Evolutionary conservation across 257 asterid species (phyloP), one percentile per base, ranked within the genome.

Genomic region (Solanum sejunctum): DNA sequence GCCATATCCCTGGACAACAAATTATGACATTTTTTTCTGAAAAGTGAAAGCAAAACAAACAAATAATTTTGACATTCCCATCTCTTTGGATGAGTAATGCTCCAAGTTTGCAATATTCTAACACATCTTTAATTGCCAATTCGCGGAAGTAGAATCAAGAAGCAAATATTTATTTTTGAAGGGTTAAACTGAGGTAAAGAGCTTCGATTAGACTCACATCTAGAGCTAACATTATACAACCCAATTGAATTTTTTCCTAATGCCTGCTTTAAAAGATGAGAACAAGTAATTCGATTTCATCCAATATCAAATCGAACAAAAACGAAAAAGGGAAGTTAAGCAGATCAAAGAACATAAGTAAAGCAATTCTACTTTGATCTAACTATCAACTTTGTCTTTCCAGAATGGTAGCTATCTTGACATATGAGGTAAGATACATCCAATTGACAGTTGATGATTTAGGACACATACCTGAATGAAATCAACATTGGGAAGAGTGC

Each of bases 1-100:
- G 82, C 98, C 99, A 91, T 94, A 95, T 51, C 99, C 99, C 99
- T 95, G 89, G 81, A 63, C 32, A 86, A 20, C 26, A 70, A 49
- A 80, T 10, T 32, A 55, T 21, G 70, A 23, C 28, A 81, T 9
- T 10, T 26, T 16, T 71, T n/a, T n/a, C 58, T 52, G 26, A 70
- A n/a, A 16, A 51, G 18, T 54, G 78, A 20, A 56, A 57, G 11
- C 32, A 69, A 16, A 84, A 43, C 20, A 32, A 20, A 63, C 36
- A 52, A 47, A 39, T 20, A 64, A 81, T 8, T 64, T 36, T 69
- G 15, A 39, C n/a, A 78, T 41, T 52, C 54, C 49, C 83, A 78
- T 78, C 17, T 16, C 58, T 78, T 28, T 16, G 26, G 83, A 78
- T 52, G 20, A 51, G 18, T 78, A 78, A 52, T 52, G 11, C 17